These are phyloP conservation scores for Penicillium sp. DNA, from an alignment of 2,329 filamentous ascomycete species.

Conservation along the genomic window DNA sequence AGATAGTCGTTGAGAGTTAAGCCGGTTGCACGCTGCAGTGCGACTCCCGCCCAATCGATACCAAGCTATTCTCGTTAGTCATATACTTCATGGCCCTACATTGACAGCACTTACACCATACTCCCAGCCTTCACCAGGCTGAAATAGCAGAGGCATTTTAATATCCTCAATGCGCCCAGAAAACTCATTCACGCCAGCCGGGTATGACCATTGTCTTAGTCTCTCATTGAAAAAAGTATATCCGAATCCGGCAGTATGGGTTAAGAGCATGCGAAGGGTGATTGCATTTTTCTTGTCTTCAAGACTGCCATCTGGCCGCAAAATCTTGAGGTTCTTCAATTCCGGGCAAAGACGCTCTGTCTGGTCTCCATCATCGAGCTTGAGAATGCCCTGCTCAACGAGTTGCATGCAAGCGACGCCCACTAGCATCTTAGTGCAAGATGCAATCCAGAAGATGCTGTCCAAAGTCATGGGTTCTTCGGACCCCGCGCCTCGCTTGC, in stretches of 20 bases:
- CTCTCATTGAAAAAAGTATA: conserved; percentile 57
- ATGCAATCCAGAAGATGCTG: conserved; percentile 58
- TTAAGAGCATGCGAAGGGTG: conserved; percentile 59
- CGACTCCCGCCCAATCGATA: conserved; percentile 57
- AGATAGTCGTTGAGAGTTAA: conserved; percentile 51
- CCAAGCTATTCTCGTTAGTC: conserved; percentile 39
- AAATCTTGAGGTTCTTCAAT: conserved; percentile 43
- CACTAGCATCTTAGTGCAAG: conserved; percentile 50
- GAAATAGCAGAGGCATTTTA: conserved; percentile 57
- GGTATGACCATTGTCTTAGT: conserved; percentile 50
- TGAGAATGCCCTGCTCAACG: conserved; percentile 45
- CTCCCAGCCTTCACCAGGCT: conserved; percentile 62
- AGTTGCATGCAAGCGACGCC: conserved; percentile 51
- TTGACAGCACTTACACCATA: conserved; percentile 51
- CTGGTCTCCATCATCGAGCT: conserved; percentile 43
- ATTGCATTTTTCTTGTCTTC: conserved; percentile 51
- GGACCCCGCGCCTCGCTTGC: conserved; percentile 33
- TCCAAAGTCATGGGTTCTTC: conserved; percentile 49
- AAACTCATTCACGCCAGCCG: conserved; percentile 59
- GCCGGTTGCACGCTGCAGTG: conserved; percentile 49
- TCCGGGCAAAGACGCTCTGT: conserved; percentile 46
- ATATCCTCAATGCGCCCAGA: conserved; percentile 55
- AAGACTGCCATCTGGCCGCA: conserved; percentile 37
- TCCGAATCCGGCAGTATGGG: conserved; percentile 57
- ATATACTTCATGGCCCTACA: neutral